Conservation (phyloP, 1,284 basidiomycete genomes). For the Boletus semigastroideus region DNA sequence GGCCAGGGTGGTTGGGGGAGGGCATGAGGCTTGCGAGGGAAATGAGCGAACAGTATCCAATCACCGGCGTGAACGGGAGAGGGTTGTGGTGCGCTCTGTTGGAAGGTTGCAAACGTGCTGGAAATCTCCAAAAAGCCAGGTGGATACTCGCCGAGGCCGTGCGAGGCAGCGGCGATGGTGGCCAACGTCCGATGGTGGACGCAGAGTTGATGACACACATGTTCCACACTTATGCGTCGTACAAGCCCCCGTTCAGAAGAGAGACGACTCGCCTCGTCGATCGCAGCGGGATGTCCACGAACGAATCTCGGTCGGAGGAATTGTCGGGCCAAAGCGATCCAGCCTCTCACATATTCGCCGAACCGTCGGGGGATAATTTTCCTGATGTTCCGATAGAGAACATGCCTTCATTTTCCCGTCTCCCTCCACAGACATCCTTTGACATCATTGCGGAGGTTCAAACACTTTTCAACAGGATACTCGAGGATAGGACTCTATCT, state of each 20-base stretch:
- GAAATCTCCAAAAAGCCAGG: constrained; percentile 79
- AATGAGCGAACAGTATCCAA: constrained; percentile 59
- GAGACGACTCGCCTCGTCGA: constrained; percentile 41
- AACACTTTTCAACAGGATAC: constrained; percentile 68
- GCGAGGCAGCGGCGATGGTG: constrained; percentile 28
- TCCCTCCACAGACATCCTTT: constrained; percentile 71
- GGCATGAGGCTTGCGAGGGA: constrained; percentile 77
- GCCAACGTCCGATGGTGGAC: constrained; percentile 45
- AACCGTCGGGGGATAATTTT: not conserved
- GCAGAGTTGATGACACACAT: constrained; percentile 80
- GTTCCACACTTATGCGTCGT: constrained; percentile 87
- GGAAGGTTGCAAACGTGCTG: constrained; percentile 84
- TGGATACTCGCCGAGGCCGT: constrained; percentile 94
- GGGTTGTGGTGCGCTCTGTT: constrained; percentile 80
- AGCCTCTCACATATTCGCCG: not conserved
- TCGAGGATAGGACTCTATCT: constrained; percentile 45
- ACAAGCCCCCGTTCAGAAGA: constrained; percentile 68
- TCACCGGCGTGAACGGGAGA: constrained; percentile 24
- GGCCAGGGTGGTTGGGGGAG: constrained; percentile 66
- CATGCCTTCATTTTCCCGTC: constrained; percentile 47
- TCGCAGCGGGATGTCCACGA: constrained; percentile 3
- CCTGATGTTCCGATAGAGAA: not conserved
- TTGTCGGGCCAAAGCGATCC: not conserved
- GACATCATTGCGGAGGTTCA: constrained; percentile 77
- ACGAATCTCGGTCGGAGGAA: constrained; percentile 1